phyloP scores from a whole-genome alignment of 306 rosid species.

The Acacia melanoxylon region DNA sequence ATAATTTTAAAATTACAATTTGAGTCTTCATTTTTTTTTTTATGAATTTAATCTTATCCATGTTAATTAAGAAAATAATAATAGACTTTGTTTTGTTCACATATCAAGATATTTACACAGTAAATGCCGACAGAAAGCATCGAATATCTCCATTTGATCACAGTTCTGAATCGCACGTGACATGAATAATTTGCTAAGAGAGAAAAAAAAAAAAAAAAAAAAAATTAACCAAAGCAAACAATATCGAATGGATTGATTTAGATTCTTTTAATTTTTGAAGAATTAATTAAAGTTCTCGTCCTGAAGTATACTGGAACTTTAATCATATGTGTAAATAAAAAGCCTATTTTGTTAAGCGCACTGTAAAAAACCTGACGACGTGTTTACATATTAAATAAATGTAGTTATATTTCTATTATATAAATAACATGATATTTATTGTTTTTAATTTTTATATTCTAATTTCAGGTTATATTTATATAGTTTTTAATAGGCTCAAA shows the following conservation, averaged over 20 bases:
- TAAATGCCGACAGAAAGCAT: not conserved
- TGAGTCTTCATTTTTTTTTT: not conserved
- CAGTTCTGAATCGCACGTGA: not conserved
- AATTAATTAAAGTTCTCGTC: not conserved
- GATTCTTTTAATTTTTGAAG: not conserved
- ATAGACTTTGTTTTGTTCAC: not conserved
- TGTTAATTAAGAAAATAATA: not conserved
- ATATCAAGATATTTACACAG: not conserved
- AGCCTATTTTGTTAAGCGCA: too few relatives aligned
- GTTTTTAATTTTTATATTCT: too few relatives aligned
- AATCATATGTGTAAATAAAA: too few relatives aligned
- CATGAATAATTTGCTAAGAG: not conserved
- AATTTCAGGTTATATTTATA: too few relatives aligned
- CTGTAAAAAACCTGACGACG: too few relatives aligned
- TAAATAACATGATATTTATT: too few relatives aligned
- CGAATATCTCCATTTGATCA: not conserved
- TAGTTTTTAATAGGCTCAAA: too few relatives aligned
- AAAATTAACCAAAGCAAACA: not conserved
- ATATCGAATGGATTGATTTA: not conserved
- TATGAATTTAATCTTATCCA: not conserved
- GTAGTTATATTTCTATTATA: too few relatives aligned
- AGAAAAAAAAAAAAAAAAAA: not conserved
- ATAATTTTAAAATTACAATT: not conserved
- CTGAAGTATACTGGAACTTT: too few relatives aligned
- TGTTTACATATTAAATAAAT: too few relatives aligned